Evolutionary conservation across 1,139 yeast species (phyloP).

Genomic region (Protomyces pachydermus): DNA sequence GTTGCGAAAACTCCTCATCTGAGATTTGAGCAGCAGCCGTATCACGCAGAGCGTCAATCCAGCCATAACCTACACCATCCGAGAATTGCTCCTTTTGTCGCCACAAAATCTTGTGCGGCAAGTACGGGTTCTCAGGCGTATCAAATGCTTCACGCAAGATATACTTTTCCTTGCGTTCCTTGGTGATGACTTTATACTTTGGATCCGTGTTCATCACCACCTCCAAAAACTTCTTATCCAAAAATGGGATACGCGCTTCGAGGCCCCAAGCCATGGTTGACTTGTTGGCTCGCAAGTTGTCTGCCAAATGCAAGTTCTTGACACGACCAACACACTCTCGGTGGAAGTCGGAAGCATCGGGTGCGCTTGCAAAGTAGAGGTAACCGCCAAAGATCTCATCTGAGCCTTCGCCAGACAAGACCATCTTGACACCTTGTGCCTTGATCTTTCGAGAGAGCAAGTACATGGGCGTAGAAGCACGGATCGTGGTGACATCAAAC

Average conservation of each 20-base stretch:
- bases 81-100: constrained; percentile 99
- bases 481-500: constrained; percentile 94
- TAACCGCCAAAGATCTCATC: constrained; percentile 99
- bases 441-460: constrained; percentile 90
- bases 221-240: constrained; percentile 87
- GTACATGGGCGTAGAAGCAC: constrained; percentile 99
- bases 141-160: constrained; percentile 95
- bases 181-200: constrained; percentile 74
- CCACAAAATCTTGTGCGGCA: constrained; percentile 95
- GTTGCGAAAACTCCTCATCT: constrained; percentile 83
- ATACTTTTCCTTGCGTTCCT: constrained; percentile 86
- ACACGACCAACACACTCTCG: constrained; percentile 91
- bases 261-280: constrained; percentile 99
- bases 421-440: constrained; percentile 99
- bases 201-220: constrained; percentile 94
- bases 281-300: constrained; percentile 97
- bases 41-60: constrained; percentile 98
- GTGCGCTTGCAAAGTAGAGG: constrained; percentile 95
- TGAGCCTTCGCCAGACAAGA: constrained; percentile 96
- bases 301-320: constrained; percentile 93
- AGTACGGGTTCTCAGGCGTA: constrained; percentile 76
- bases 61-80: constrained; percentile 98
- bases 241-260: constrained; percentile 98
- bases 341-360: constrained; percentile 86
- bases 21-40: constrained; percentile 80